Conservation (phyloP, 768 basidiomycete species). For the Macrocybe gigantea region DNA sequence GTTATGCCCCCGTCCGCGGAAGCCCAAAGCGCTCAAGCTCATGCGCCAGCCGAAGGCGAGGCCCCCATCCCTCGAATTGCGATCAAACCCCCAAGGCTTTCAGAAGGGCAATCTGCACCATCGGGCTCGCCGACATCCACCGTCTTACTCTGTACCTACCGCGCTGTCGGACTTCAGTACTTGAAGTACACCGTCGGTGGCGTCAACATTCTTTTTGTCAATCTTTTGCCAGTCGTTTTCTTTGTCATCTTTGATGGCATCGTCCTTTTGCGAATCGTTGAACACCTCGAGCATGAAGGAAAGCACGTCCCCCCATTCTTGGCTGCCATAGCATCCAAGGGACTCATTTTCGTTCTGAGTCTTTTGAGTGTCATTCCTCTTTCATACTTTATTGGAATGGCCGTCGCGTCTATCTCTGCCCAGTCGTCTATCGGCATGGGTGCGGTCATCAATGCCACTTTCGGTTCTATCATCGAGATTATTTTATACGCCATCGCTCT, state of each 20-base stretch:
- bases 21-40: slow-evolving; percentile 14
- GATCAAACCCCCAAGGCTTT: slow-evolving; percentile 67
- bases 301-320: slow-evolving; percentile 61
- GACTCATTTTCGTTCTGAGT: slow-evolving; percentile 77
- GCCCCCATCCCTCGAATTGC: slow-evolving; percentile 42
- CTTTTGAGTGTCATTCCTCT: slow-evolving; percentile 92
- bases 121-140: slow-evolving; percentile 77
- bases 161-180: slow-evolving; percentile 84
- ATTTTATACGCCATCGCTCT: slow-evolving; percentile 88
- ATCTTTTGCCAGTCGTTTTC: slow-evolving; percentile 89
- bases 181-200: slow-evolving; percentile 99
- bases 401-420: slow-evolving; percentile 97
- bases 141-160: slow-evolving; percentile 91
- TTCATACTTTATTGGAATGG: slow-evolving; percentile 99
- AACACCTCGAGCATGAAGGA: slow-evolving; percentile 48
- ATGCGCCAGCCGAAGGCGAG: slow-evolving; percentile 13
- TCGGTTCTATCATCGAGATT: slow-evolving; percentile 98
- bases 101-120: slow-evolving; percentile 88
- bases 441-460: slow-evolving; percentile 98
- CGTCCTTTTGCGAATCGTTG: slow-evolving; percentile 67
- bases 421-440: slow-evolving; percentile 99
- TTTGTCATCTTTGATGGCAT: slow-evolving; percentile 94
- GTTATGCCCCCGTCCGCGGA: slow-evolving; percentile 38
- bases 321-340: slow-evolving; percentile 62
- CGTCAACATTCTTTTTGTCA: slow-evolving; percentile 97